Evolutionary conservation across 495 filamentous ascomycete genomes (phyloP), one percentile per base, ranked within the genome.

Genomic region (Corynascus novoguineensis): DNA sequence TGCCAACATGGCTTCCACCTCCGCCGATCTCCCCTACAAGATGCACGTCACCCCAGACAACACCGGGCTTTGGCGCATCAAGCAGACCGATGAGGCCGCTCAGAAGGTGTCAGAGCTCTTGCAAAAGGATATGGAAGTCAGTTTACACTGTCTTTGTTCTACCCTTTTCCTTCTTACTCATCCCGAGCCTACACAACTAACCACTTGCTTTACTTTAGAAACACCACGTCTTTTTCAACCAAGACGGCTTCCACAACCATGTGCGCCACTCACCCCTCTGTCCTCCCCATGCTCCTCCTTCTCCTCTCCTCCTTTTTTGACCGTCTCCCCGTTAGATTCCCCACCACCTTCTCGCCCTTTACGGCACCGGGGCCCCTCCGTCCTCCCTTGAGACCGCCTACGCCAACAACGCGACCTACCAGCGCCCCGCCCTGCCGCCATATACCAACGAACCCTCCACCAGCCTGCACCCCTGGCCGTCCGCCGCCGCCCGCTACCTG

Each of bases 211-310:
- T 1, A 11, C 10, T 7, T 9, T 29, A 78, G 76, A 74, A 78
- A 27, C 78, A 92, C 65, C 88, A 95, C 65, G 83, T 90, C 27
- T 95, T 85, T 71, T 93, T 88, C 75, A 89, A 89, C 57, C 24
- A 79, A 1, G 58, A 66, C 1, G 83, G 84, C 0, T 92, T 86
- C 60, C 87, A 88, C 62, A 86, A 86, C 77, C 79, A 75, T 35
- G 73, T 74, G 71, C 40, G 0, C 32, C 1, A 25, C 52, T 21
- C 22, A 1, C 35, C n/a, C 7, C 7, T 51, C n/a, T 25, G 41
- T 29, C 61, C 72, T 74, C 81, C 58, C 1, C 57, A n/a, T n/a
- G 12, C 3, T 45, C 0, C 35, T 5, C 24, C 46, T n/a, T 22
- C 10, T 38, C n/a, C 3, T 3, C 52, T 12, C 25, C 60, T 40